Conservation (phyloP, 2,329 filamentous ascomycete species). For the Graphilbum ipis-grandicollis region DNA sequence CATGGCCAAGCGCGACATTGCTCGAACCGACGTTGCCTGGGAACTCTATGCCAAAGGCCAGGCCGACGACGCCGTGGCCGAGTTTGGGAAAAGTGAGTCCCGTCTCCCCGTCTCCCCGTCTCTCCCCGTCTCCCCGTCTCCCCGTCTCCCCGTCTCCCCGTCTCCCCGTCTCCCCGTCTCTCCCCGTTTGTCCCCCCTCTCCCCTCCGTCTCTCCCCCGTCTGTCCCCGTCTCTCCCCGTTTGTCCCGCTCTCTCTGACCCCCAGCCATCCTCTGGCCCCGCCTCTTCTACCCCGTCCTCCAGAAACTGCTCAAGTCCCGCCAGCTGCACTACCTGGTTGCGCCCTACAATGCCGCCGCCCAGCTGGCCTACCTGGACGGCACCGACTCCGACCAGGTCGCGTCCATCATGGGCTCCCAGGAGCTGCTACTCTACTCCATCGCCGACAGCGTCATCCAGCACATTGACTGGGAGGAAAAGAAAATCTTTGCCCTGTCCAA, state of each 20-base stretch:
- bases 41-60: conserved; percentile 66
- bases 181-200: too few species aligned
- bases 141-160: too few species aligned
- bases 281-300: conserved; percentile 60
- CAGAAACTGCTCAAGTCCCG: conserved; percentile 55
- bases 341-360: conserved; percentile 74
- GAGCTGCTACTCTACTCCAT: conserved; percentile 78
- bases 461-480: conserved; percentile 50
- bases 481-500: conserved; percentile 47
- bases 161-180: too few species aligned
- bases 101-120: not conserved
- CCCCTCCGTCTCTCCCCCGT: too few species aligned
- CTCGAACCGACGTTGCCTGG: conserved; percentile 69
- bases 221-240: too few species aligned
- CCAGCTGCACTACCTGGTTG: conserved; percentile 58
- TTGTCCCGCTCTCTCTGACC: conserved; percentile 6
- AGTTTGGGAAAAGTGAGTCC: conserved; percentile 57
- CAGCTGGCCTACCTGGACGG: conserved; percentile 73
- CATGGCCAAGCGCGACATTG: conserved; percentile 45
- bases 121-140: conserved; percentile 13
- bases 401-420: conserved; percentile 67
- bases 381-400: conserved; percentile 47
- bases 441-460: conserved; percentile 51
- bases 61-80: conserved; percentile 62
- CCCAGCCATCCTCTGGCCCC: conserved; percentile 50